Percentiles rank a stretch among this genome's conserved stretches.
These are phyloP conservation scores for Gossypium raimondii DNA, from an alignment of 345 rosid genomes.

Conservation along the genomic window DNA sequence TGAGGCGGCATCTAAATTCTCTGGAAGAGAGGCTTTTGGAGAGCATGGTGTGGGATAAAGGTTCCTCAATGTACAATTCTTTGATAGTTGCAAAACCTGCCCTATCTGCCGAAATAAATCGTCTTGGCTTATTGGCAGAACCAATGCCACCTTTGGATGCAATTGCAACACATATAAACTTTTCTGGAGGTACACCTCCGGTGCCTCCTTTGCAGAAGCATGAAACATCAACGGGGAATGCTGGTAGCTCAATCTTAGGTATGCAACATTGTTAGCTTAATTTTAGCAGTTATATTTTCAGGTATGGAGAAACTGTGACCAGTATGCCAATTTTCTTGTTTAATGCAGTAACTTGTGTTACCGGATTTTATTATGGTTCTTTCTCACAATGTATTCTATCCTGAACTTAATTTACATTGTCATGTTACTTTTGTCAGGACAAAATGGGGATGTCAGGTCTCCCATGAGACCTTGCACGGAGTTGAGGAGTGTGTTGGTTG, in stretches of 20 bases:
- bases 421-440: slow-evolving; percentile 45
- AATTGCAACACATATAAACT: slow-evolving; percentile 61
- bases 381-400: background rate
- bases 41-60: slow-evolving; percentile 99
- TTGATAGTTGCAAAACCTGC: slow-evolving; percentile 78
- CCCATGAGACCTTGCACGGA: slow-evolving; percentile 65
- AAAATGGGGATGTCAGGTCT: slow-evolving; percentile 75
- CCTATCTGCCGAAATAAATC: slow-evolving; percentile 60
- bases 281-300: background rate
- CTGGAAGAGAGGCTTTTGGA: slow-evolving; percentile 93
- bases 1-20: slow-evolving; percentile 92
- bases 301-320: background rate
- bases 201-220: slow-evolving; percentile 47
- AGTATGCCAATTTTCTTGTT: background rate
- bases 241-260: slow-evolving; percentile 10
- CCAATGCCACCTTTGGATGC: slow-evolving; percentile 89
- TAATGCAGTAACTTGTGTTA: background rate
- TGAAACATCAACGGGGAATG: slow-evolving; percentile 50
- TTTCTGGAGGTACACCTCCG: slow-evolving; percentile 40
- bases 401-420: background rate
- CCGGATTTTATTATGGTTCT: background rate
- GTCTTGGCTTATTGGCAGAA: slow-evolving; percentile 65
- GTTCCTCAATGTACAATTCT: slow-evolving; percentile 95
- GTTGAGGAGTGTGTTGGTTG: slow-evolving; percentile 81
- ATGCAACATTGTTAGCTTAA: background rate